These are phyloP conservation scores for Tuber indicum DNA, from an alignment of 495 filamentous ascomycete genomes.

Conservation along the genomic window DNA sequence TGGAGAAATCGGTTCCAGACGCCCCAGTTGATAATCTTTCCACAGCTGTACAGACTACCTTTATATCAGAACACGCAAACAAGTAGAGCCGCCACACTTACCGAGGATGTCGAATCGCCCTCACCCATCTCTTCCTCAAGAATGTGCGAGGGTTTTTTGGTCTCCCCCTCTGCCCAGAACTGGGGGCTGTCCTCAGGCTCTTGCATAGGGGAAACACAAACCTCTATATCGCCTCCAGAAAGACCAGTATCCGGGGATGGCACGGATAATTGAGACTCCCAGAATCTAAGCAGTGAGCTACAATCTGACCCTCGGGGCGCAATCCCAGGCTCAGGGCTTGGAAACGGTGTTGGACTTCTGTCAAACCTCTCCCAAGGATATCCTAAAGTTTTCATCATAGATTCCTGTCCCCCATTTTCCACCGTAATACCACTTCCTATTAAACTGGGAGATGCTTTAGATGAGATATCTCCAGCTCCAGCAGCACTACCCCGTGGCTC, in stretches of 20 bases:
- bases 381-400: neutral
- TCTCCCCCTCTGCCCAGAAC: neutral
- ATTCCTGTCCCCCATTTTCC: neutral
- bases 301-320: neutral
- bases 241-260: neutral
- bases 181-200: neutral
- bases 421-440: neutral
- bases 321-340: neutral
- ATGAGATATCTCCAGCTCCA: neutral
- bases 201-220: neutral
- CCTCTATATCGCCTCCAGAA: neutral
- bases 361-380: neutral
- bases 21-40: neutral
- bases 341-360: neutral
- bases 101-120: neutral
- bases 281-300: constrained; percentile 1
- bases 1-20: neutral
- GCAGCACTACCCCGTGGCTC: neutral
- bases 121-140: neutral
- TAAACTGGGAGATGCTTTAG: neutral
- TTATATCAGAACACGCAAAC: neutral
- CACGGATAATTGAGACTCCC: neutral
- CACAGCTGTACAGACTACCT: neutral
- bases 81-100: neutral
- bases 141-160: neutral